Evolutionary conservation across 768 basidiomycete genomes (phyloP).

Genomic region (Paxillus rubicundulus): DNA sequence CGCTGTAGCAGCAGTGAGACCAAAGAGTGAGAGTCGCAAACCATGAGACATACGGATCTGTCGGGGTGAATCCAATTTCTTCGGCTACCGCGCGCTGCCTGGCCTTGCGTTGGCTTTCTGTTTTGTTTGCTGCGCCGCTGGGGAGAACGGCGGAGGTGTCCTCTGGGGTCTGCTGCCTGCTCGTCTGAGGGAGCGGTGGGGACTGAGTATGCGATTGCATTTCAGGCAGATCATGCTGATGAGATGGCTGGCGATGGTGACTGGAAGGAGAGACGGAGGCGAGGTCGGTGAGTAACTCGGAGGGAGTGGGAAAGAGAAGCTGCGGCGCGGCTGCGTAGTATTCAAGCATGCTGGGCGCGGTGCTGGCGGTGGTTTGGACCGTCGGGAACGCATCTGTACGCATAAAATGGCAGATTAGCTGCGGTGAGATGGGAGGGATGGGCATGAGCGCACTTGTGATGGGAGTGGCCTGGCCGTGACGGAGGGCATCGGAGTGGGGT

Average conservation of each 20-base stretch:
- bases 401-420: slow-evolving; percentile 12
- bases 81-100: slow-evolving; percentile 57
- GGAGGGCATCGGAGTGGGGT: slow-evolving; percentile 3
- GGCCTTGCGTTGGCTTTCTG: slow-evolving; percentile 54
- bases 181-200: slow-evolving; percentile 5
- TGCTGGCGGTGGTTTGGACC: background rate
- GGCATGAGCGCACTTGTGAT: slow-evolving; percentile 1
- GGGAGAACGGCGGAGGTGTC: background rate
- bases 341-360: slow-evolving; percentile 13
- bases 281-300: slow-evolving; percentile 55
- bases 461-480: slow-evolving; percentile 3
- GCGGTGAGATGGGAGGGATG: slow-evolving; percentile 8
- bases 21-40: background rate
- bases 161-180: slow-evolving; percentile 14
- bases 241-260: slow-evolving; percentile 3
- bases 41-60: slow-evolving; percentile 52
- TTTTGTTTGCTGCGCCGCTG: slow-evolving; percentile 22
- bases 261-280: background rate
- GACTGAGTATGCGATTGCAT: slow-evolving; percentile 5
- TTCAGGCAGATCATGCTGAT: slow-evolving; percentile 4
- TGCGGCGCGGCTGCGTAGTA: slow-evolving; percentile 25
- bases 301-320: slow-evolving; percentile 61
- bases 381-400: slow-evolving; percentile 2
- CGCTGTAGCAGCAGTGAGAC: slow-evolving; percentile 35
- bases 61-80: slow-evolving; percentile 53